Percentiles rank a stretch among this genome's conserved stretches.
Conservation (phyloP, 2,329 filamentous ascomycete species). For the Fusarium redolens region DNA sequence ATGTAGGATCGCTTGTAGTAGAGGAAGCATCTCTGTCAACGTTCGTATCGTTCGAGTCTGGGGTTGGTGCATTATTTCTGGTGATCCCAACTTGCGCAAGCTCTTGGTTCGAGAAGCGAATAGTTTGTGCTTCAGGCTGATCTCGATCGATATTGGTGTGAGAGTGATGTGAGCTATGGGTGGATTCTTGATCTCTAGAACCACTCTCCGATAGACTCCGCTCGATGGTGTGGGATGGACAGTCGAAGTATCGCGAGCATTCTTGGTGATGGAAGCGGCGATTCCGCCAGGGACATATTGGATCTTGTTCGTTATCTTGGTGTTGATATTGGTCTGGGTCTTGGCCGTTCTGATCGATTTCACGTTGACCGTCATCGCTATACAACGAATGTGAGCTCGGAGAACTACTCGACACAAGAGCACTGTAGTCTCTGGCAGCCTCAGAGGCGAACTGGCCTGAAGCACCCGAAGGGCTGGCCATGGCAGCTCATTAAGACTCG, state of each 20-base stretch:
- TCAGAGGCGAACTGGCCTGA: slow-evolving; percentile 35
- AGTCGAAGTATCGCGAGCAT: slow-evolving; percentile 61
- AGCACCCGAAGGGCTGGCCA: slow-evolving; percentile 43
- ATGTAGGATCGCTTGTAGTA: not conserved
- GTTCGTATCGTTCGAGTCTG: not conserved
- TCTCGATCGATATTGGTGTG: slow-evolving; percentile 9
- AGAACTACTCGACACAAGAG: slow-evolving; percentile 24
- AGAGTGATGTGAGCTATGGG: slow-evolving; percentile 12
- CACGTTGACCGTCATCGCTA: slow-evolving; percentile 45
- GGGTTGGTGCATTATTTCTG: not conserved
- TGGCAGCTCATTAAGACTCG: slow-evolving; percentile 40
- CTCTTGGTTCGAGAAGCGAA: slow-evolving; percentile 30
- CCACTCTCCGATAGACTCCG: slow-evolving; percentile 48
- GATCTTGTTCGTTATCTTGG: slow-evolving; percentile 5
- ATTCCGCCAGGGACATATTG: slow-evolving; percentile 54
- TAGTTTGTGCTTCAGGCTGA: slow-evolving; percentile 6
- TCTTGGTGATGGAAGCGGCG: slow-evolving; percentile 55
- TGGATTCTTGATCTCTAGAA: slow-evolving; percentile 42
- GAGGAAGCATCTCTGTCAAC: slow-evolving; percentile 7
- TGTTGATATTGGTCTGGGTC: not conserved
- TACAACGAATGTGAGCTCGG: slow-evolving; percentile 54
- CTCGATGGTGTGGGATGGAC: slow-evolving; percentile 59
- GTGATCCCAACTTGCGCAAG: slow-evolving; percentile 21
- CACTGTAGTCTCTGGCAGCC: slow-evolving; percentile 25
- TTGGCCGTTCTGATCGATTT: slow-evolving; percentile 5